Evolutionary conservation across 208 protist genomes (phyloP), one percentile per base, ranked within the genome.

Genomic region (Acanthamoeba triangularis): DNA sequence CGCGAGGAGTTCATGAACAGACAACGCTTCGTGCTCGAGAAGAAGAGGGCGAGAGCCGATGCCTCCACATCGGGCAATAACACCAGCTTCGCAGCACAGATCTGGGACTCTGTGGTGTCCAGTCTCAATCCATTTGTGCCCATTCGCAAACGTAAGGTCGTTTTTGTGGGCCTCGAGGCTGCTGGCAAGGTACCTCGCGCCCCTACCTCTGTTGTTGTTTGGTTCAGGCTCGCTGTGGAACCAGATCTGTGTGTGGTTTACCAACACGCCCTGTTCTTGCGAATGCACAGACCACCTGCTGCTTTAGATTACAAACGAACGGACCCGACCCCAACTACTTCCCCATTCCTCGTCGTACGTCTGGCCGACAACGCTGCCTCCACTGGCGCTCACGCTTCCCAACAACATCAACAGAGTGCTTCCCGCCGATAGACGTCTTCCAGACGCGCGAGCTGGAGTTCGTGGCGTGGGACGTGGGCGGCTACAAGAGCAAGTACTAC

Each of bases 401-500:
- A 59, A 18, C 54, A 59, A 18, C 54, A 59, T 14, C 49, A 52
- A 59, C 61, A 80, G 72, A 80, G 23, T 80, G 33, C 72, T 80
- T 80, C 33, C 72, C 72, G 0, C 72, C 72, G n/a, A 80, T 80
- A 47, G 52, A 65, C 28, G 80, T 54, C 20, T 90, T 90, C 30
- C 80, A 63, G n/a, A 90, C 80, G 49, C 44, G 52, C 49, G 80
- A 90, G 52, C 10, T 90, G 8, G 52, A 90, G 49, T 65, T 90
- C 30, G 80, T 65, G n/a, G 44, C 49, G n/a, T 90, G 80, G 80
- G 80, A 90, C 80, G 49, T 90, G 80, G 80, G 80, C 44, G 80
- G 80, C 80, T 65, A 63, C 80, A 63, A 90, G 49, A 63, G 30
- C 80, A 90, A 63, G 44, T 63, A 90, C 44, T 44, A 65, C 30